These are phyloP conservation scores for Aspergillus fumigatus DNA, from an alignment of 2,329 filamentous ascomycete species.

Conservation along the genomic window DNA sequence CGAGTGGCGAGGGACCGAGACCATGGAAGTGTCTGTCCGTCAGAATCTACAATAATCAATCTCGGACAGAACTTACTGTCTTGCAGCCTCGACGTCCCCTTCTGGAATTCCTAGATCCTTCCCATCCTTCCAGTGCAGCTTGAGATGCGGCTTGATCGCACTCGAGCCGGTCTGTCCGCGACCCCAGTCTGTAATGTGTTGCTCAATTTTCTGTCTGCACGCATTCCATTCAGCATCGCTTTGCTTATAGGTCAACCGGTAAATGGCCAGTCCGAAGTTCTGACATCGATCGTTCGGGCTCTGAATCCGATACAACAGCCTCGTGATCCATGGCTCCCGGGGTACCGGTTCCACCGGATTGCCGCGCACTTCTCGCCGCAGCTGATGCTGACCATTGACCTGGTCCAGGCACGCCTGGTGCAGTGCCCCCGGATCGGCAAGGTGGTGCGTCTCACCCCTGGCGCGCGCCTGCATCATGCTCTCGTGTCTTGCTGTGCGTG, in stretches of 20 bases:
- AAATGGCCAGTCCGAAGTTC: constrained; percentile 17
- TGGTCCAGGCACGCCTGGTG: background rate
- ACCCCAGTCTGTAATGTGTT: constrained; percentile 22
- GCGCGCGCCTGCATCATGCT: background rate
- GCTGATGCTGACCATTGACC: constrained; percentile 7
- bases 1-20: background rate
- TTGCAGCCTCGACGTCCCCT: constrained; percentile 10
- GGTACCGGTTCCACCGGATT: constrained; percentile 6
- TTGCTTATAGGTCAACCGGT: constrained; percentile 19
- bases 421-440: background rate
- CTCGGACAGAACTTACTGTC: background rate
- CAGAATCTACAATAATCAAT: background rate
- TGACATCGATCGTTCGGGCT: background rate
- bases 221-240: constrained; percentile 19
- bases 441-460: background rate
- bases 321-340: constrained; percentile 17
- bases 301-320: background rate
- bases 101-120: constrained; percentile 15
- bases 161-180: constrained; percentile 14
- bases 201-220: constrained; percentile 18
- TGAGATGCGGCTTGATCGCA: constrained; percentile 16
- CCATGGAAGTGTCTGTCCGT: constrained; percentile 11
- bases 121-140: constrained; percentile 25
- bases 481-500: background rate
- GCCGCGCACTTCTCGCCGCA: constrained; percentile 13